Evolutionary conservation across 2,329 filamentous ascomycete species (phyloP).

Genomic region (Verticillium dahliae): DNA sequence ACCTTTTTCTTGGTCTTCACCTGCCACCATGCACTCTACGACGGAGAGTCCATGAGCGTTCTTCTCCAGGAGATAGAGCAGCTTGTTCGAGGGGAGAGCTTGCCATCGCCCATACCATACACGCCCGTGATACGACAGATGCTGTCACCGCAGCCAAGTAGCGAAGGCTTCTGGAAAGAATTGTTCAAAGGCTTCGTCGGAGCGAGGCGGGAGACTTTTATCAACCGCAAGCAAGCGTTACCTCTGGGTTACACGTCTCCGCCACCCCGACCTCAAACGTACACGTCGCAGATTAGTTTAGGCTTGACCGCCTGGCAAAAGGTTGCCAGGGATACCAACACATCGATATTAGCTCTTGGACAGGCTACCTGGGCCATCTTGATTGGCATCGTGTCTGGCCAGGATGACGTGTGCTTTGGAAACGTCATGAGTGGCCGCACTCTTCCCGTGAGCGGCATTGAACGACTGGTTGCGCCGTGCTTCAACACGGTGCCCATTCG

Average conservation of each 20-base stretch:
- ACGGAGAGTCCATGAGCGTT: conserved; percentile 68
- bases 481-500: conserved; percentile 84
- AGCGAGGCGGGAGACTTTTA: conserved; percentile 1
- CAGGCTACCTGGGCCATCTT: conserved; percentile 69
- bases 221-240: not conserved
- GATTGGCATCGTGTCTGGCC: conserved; percentile 47
- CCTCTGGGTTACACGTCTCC: too few relatives aligned
- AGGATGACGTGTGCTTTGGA: conserved; percentile 73
- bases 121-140: conserved; percentile 58
- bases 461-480: conserved; percentile 76
- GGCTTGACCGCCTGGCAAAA: not conserved
- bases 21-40: conserved; percentile 80
- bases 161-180: conserved; percentile 60
- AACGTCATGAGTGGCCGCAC: conserved; percentile 78
- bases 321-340: conserved; percentile 5
- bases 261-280: not conserved
- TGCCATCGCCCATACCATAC: conserved; percentile 50
- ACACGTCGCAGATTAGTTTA: not conserved
- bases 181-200: conserved; percentile 45
- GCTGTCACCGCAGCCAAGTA: conserved; percentile 35
- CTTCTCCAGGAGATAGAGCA: conserved; percentile 66
- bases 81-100: conserved; percentile 35
- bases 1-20: conserved; percentile 37
- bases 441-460: conserved; percentile 56
- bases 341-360: conserved; percentile 59